Percentiles rank a stretch among this genome's conserved stretches.
Conservation (phyloP, 2,329 filamentous ascomycete species). For the Hypoxylon sp. region DNA sequence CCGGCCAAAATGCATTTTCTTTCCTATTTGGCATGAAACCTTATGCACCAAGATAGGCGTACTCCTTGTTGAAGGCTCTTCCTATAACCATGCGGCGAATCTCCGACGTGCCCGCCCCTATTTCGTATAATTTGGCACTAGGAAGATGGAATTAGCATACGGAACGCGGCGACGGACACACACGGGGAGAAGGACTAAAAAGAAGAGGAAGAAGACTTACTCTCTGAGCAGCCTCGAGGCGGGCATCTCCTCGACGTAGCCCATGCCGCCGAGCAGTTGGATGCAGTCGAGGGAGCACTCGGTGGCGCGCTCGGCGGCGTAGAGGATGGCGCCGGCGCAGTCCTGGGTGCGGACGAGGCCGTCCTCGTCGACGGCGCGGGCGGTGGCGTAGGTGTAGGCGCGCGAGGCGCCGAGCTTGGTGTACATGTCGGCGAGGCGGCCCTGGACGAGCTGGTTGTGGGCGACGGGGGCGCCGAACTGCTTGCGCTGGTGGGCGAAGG, state of each 20-base stretch:
- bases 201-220: too few relatives aligned
- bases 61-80: slow-evolving; percentile 88
- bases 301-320: slow-evolving; percentile 88
- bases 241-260: slow-evolving; percentile 94
- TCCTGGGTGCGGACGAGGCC: slow-evolving; percentile 82
- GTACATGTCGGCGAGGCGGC: slow-evolving; percentile 96
- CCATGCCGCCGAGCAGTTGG: slow-evolving; percentile 93
- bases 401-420: slow-evolving; percentile 85
- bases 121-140: slow-evolving; percentile 85
- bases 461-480: slow-evolving; percentile 90
- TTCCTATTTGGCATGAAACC: not conserved
- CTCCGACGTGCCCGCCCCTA: slow-evolving; percentile 95
- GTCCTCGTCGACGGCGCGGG: slow-evolving; percentile 78
- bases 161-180: not conserved
- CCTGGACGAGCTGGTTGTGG: slow-evolving; percentile 92
- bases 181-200: too few relatives aligned
- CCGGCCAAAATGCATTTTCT: slow-evolving; percentile 32
- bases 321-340: slow-evolving; percentile 92
- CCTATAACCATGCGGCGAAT: slow-evolving; percentile 95
- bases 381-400: slow-evolving; percentile 89
- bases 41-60: slow-evolving; percentile 52
- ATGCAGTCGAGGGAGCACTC: slow-evolving; percentile 88
- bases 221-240: slow-evolving; percentile 83
- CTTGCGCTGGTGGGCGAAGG: slow-evolving; percentile 86
- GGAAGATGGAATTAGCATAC: slow-evolving; percentile 43